phyloP scores from a whole-genome alignment of 345 rosid species.

The Gossypium longicalyx region DNA sequence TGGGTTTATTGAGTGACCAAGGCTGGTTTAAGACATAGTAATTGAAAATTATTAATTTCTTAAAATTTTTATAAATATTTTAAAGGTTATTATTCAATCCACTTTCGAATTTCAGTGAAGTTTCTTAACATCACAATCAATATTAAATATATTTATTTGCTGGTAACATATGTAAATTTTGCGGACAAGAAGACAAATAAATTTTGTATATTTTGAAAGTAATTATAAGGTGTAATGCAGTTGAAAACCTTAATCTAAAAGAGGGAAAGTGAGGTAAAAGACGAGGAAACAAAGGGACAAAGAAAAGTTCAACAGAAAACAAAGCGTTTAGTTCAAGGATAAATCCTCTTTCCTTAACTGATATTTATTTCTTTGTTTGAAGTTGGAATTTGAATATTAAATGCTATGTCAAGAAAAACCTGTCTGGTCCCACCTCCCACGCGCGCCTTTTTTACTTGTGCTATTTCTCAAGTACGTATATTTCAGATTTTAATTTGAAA shows the following conservation, averaged over 20 bases:
- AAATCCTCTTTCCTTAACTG: slow-evolving; percentile 15
- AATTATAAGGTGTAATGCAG: no score
- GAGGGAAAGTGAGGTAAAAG: no score
- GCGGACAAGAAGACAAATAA: no score
- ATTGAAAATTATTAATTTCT: not conserved
- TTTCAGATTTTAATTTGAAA: not conserved
- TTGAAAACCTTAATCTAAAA: no score
- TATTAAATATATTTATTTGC: no score
- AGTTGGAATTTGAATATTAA: not conserved
- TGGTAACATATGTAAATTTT: no score
- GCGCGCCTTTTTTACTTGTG: not conserved
- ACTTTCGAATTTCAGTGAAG: no score
- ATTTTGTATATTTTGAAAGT: no score
- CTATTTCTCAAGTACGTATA: not conserved
- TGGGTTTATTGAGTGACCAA: slow-evolving; percentile 1
- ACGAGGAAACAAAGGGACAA: not conserved
- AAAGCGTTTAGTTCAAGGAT: slow-evolving; percentile 32
- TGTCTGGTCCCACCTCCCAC: slow-evolving; percentile 4
- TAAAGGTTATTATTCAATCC: no score
- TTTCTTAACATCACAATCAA: no score
- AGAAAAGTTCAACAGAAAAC: slow-evolving; percentile 26
- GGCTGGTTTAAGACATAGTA: not conserved
- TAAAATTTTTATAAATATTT: no score
- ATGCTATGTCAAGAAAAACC: not conserved
- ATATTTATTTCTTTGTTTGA: not conserved